Percentiles rank a stretch among this genome's conserved stretches.
phyloP scores from a whole-genome alignment of 768 basidiomycete species.

The Agaricus subrufescens region DNA sequence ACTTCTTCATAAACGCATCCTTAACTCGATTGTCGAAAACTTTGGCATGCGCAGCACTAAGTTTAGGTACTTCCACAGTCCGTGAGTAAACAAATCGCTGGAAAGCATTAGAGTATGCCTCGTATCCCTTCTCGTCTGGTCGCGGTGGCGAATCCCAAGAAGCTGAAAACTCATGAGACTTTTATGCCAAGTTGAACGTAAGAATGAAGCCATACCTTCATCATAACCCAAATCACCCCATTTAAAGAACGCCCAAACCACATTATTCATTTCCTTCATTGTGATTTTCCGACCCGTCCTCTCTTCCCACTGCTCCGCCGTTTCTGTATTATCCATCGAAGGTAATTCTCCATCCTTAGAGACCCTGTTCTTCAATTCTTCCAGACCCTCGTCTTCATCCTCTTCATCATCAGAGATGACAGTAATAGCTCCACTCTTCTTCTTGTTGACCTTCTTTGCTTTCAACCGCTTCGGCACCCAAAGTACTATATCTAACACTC shows the following conservation, averaged over 20 bases:
- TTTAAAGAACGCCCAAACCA: slow-evolving; percentile 85
- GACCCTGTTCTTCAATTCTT: slow-evolving; percentile 29
- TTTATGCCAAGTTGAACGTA: not conserved
- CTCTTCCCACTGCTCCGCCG: slow-evolving; percentile 59
- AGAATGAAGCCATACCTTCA: slow-evolving; percentile 53
- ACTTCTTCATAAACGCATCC: slow-evolving; percentile 45
- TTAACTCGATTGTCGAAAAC: slow-evolving; percentile 49
- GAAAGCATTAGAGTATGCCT: slow-evolving; percentile 67
- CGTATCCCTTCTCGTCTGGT: slow-evolving; percentile 47
- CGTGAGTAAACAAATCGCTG: slow-evolving; percentile 59
- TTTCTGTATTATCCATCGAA: slow-evolving; percentile 44
- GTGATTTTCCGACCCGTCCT: slow-evolving; percentile 35
- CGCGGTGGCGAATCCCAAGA: slow-evolving; percentile 90
- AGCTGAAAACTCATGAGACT: slow-evolving; percentile 41
- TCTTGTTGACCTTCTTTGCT: slow-evolving; percentile 15
- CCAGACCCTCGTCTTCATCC: slow-evolving; percentile 24
- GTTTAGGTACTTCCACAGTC: slow-evolving; percentile 51
- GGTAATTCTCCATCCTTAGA: slow-evolving; percentile 66
- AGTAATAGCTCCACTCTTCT: slow-evolving; percentile 17
- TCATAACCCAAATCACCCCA: slow-evolving; percentile 95
- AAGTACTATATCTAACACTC: slow-evolving; percentile 78
- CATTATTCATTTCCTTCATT: slow-evolving; percentile 48
- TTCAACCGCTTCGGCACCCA: slow-evolving; percentile 38
- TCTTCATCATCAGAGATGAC: slow-evolving; percentile 27
- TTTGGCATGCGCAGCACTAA: slow-evolving; percentile 34